Conservation (phyloP, 352 stramenopile species). For the Pythium scleroteichum region DNA sequence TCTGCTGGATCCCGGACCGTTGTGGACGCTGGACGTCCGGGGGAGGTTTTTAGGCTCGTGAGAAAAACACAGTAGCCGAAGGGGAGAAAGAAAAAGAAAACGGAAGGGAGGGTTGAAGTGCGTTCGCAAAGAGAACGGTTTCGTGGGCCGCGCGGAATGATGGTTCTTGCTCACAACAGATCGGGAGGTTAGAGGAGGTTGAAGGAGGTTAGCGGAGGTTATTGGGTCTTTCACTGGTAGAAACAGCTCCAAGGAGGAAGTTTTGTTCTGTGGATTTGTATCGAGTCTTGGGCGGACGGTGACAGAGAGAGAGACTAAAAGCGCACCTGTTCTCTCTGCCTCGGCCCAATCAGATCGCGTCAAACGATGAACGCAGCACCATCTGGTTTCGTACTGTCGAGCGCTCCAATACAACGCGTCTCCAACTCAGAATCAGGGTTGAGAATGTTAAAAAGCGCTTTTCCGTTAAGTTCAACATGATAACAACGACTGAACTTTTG, state of each 20-base stretch:
- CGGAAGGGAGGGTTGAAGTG: constrained; percentile 28
- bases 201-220: constrained; percentile 19
- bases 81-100: constrained; percentile 16
- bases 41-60: background rate
- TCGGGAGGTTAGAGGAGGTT: constrained; percentile 29
- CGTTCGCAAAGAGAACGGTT: background rate
- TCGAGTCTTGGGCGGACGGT: background rate
- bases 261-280: constrained; percentile 15
- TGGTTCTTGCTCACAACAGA: constrained; percentile 11
- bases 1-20: background rate
- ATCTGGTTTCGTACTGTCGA: constrained; percentile 1
- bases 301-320: constrained; percentile 8
- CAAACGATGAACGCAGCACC: constrained; percentile 11
- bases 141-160: background rate
- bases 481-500: constrained; percentile 5
- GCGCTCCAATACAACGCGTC: constrained; percentile 3
- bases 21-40: constrained; percentile 9
- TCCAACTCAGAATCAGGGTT: constrained; percentile 5
- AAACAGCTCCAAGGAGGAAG: background rate
- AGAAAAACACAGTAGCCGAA: constrained; percentile 15
- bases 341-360: constrained; percentile 30
- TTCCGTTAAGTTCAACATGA: constrained; percentile 11
- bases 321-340: constrained; percentile 9
- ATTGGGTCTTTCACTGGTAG: background rate
- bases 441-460: background rate